These are phyloP conservation scores for Mycena citricolor DNA, from an alignment of 1,284 basidiomycete genomes.

Conservation along the genomic window DNA sequence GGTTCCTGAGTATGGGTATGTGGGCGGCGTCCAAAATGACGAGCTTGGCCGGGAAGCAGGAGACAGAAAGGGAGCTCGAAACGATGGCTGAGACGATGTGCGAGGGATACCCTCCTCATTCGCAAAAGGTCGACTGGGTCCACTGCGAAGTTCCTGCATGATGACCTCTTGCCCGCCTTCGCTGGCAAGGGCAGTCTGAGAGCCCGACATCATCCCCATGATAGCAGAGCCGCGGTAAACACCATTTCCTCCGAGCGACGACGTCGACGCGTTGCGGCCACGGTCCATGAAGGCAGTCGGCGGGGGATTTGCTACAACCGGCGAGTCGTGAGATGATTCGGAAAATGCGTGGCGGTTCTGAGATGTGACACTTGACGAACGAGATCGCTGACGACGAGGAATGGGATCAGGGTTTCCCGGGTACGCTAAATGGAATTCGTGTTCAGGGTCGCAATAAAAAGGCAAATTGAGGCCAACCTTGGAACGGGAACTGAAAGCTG, in stretches of 20 bases:
- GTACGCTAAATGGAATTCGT: conserved; percentile 47
- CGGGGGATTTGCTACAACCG: conserved; percentile 33
- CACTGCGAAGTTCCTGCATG: conserved; percentile 10
- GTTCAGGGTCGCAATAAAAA: neutral
- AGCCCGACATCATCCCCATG: conserved; percentile 31
- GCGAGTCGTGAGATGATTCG: conserved; percentile 20
- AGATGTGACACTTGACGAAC: conserved; percentile 19
- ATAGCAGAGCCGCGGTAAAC: conserved; percentile 53
- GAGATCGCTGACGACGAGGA: conserved; percentile 27
- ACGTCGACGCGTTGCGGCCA: conserved; percentile 24
- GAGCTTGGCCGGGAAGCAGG: conserved; percentile 63
- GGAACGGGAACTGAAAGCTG: conserved; percentile 36
- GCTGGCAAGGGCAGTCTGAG: conserved; percentile 14
- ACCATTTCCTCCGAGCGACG: conserved; percentile 26
- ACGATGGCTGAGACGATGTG: conserved; percentile 42
- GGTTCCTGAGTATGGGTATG: conserved; percentile 30
- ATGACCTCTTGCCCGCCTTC: conserved; percentile 4
- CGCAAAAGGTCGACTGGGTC: conserved; percentile 5
- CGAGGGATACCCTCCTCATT: conserved; percentile 31
- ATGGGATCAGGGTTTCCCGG: conserved; percentile 59
- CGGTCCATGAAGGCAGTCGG: conserved; percentile 53
- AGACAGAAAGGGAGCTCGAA: conserved; percentile 67
- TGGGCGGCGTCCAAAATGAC: conserved; percentile 59
- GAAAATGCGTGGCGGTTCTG: conserved; percentile 20
- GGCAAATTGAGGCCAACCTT: conserved; percentile 26